These are phyloP conservation scores for Hymenoscyphus repandus DNA, from an alignment of 2,329 filamentous ascomycete species.

Conservation along the genomic window DNA sequence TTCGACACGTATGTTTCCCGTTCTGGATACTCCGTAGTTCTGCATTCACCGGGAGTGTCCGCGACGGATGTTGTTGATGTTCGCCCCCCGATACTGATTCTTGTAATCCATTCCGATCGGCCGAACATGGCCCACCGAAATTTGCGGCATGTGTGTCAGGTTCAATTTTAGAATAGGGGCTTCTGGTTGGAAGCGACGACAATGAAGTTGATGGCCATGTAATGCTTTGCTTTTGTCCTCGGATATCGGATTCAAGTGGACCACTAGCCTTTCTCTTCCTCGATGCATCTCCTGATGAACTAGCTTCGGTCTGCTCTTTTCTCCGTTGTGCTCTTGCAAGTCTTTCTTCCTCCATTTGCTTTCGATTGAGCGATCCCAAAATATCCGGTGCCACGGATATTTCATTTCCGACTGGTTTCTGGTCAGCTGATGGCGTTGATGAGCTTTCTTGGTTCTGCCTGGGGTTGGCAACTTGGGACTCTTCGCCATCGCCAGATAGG, in stretches of 20 bases:
- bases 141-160: background rate
- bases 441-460: background rate
- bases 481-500: background rate
- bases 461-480: background rate
- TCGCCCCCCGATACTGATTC: too few relatives aligned
- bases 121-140: background rate
- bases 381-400: slow-evolving; percentile 4
- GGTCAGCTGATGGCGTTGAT: background rate
- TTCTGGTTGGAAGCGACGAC: background rate
- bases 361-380: slow-evolving; percentile 60
- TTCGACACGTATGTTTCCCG: background rate
- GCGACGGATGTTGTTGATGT: background rate
- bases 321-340: slow-evolving; percentile 48
- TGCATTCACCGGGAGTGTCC: background rate
- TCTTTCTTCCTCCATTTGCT: slow-evolving; percentile 80
- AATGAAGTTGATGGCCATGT: slow-evolving; percentile 3
- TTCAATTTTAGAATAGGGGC: background rate
- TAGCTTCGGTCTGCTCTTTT: slow-evolving; percentile 44
- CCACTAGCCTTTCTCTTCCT: slow-evolving; percentile 33
- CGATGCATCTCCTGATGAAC: background rate
- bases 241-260: slow-evolving; percentile 8
- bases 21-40: background rate
- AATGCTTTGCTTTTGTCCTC: slow-evolving; percentile 10
- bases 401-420: background rate
- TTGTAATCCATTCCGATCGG: too few relatives aligned